Percentiles rank a stretch among this genome's conserved stretches.
These are phyloP conservation scores for Chytriomyces confervae DNA, from an alignment of 192 early-diverging fungal genomes.

Conservation along the genomic window DNA sequence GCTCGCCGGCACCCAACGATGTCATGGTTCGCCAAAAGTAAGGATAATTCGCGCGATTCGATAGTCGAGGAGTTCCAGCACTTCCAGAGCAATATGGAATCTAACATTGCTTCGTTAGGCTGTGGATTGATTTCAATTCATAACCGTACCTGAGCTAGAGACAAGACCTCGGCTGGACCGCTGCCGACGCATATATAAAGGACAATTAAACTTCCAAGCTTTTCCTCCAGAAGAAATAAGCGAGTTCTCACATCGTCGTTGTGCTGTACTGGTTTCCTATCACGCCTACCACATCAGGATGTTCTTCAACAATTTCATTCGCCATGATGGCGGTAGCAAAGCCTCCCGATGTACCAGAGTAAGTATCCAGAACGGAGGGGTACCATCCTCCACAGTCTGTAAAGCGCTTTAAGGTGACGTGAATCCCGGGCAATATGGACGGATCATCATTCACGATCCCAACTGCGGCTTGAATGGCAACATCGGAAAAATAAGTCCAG, in stretches of 20 bases:
- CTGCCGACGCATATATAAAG: no score
- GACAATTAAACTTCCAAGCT: no score
- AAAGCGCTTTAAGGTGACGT: conserved; percentile 14
- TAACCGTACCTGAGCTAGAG: no score
- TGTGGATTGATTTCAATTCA: no score
- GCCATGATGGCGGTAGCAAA: conserved; percentile 1
- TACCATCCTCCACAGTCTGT: conserved; percentile 16
- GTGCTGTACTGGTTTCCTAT: conserved; percentile 5
- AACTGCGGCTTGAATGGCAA: not conserved
- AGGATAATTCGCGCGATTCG: not conserved
- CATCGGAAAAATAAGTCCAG: not conserved
- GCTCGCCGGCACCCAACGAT: not conserved
- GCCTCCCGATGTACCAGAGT: not conserved
- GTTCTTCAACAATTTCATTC: not conserved
- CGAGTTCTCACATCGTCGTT: not conserved
- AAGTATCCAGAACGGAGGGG: not conserved
- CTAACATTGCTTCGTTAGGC: not conserved
- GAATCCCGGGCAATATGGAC: not conserved
- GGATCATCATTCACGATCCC: not conserved
- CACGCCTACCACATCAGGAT: conserved; percentile 8
- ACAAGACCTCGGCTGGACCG: no score
- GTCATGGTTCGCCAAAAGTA: conserved; percentile 4
- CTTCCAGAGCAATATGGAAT: conserved; percentile 20
- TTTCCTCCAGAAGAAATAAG: no score
- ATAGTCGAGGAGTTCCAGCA: not conserved